Base-by-base conservation (phyloP, 2,329 filamentous ascomycete species). In the Aspergillus chevalieri region DNA sequence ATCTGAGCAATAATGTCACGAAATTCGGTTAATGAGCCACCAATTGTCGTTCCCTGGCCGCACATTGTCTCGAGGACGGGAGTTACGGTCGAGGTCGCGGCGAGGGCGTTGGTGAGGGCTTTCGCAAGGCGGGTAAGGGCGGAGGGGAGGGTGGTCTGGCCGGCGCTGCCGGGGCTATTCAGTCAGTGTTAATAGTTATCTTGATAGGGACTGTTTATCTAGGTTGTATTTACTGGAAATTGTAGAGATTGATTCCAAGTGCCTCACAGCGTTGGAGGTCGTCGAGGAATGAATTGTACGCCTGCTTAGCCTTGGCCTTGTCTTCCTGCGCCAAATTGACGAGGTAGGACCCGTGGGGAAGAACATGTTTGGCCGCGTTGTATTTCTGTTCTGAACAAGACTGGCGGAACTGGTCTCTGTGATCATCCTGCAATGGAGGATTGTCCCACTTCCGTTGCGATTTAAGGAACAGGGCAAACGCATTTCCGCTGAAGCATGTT, bases 1-100 rank as follows among this genome's bases (percentile, higher is more conserved):
- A 97, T 81, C 7, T 83, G 76, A 12, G 79, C 79, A 58, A 98
- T 94, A 55, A 96, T 88, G 61, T 90, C 87, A 10, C 85, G 79
- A 43, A 98, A 78, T 61, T 98, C 92, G 65, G 91, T 84, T 66
- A 95, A 95, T 1, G 80, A 84, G 14, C 83, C 85, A 26, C 93
- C 93, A 46, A 98, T 83, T 4, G 94, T 85, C 61, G 93, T 95
- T 46, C 91, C 91, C 48, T 82, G 80, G 3, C 89, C 89, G 1
- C 92, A 93, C 91, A 97, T 97, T 53, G 95, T 97, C 71, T 98
- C 93, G 3, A 98, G 75, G 1, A 97, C 79, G 0, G 91, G 93
- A 33, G 92, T 77, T 1, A 96, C 92, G 1, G 77, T 78, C 38
- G 76, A 79, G 0, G 88, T 95, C 50, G 85, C 87, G 48, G 78